Base-by-base conservation (phyloP, 176 grass and related monocot species). In the Guadua angustifolia region DNA sequence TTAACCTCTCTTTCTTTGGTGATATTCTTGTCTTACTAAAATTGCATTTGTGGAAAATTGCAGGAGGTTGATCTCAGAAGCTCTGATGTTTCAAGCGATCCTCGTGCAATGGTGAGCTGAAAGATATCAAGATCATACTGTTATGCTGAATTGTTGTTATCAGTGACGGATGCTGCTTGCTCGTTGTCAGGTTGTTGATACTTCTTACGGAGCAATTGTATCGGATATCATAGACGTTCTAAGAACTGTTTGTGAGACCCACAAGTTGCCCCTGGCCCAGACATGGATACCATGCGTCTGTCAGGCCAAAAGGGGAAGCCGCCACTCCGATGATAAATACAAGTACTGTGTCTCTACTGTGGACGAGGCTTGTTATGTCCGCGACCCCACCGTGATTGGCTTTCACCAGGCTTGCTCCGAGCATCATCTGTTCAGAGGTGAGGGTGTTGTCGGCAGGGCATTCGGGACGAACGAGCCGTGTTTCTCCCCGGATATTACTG, bases 401-500 rank as follows among this genome's bases (percentile, higher is more conserved):
- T 99, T 99, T 85, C 97, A 99, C 14, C 87, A 96, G 72, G 90
- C 97, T 63, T 99, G 97, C 84, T 96, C 97, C 0, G 97, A 99
- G 70, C 97, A 99, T 84, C 97, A 99, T 86, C 78, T 99, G 36
- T 89, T 99, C 81, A 92, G 79, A 89, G 97, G 91, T 19, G 85
- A 99, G 89, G 97, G 97, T 70, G 78, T 94, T 38, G 93, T 87
- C 16, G 97, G 97, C 21, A 90, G 61, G 76, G 97, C 97, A 60
- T 95, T 99, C 51, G 84, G 71, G 39, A 99, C 89, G 5, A 96
- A 94, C 9, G 87, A 96, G 75, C 97, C 97, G 44, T 93, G 91
- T 60, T 96, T 99, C 90, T 94, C 57, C 7, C 78, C 78, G 0
- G 86, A 99, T 64, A 52, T 99, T 35, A 86, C 91, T 50, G 15